These are phyloP conservation scores for Gyrodon lividus DNA, from an alignment of 768 basidiomycete species.

Conservation along the genomic window DNA sequence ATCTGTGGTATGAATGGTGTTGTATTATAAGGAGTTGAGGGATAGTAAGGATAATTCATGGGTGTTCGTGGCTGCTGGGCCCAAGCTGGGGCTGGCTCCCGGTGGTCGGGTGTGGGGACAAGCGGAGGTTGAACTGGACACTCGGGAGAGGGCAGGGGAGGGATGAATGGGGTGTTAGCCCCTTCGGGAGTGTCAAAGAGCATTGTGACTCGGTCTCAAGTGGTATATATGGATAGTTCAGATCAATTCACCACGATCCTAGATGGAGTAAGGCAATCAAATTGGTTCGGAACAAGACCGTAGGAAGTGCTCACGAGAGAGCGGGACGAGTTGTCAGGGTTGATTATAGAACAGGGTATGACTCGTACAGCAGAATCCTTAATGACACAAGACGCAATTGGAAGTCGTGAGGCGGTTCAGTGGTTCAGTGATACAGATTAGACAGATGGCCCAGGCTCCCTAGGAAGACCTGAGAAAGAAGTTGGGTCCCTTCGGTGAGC, in stretches of 20 bases:
- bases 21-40: conserved; percentile 36
- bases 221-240: conserved; percentile 24
- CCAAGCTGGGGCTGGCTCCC: conserved; percentile 34
- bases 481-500: background rate
- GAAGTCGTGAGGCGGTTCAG: background rate
- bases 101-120: conserved; percentile 30
- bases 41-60: conserved; percentile 40
- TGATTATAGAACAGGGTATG: conserved; percentile 13
- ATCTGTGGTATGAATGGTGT: conserved; percentile 40
- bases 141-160: conserved; percentile 38
- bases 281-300: conserved; percentile 5
- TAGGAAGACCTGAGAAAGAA: conserved; percentile 4
- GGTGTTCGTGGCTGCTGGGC: conserved; percentile 32
- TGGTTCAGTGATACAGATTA: background rate
- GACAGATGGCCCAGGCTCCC: conserved; percentile 5
- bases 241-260: conserved; percentile 24
- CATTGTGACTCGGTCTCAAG: conserved; percentile 18
- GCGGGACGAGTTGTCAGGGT: conserved; percentile 1
- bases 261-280: conserved; percentile 9
- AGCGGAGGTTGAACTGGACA: conserved; percentile 34
- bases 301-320: conserved; percentile 14
- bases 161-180: conserved; percentile 38
- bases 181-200: conserved; percentile 31
- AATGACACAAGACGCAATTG: conserved; percentile 3
- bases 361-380: conserved; percentile 14